Base-by-base conservation (phyloP, 495 filamentous ascomycete species). In the Cercophora newfieldiana region DNA sequence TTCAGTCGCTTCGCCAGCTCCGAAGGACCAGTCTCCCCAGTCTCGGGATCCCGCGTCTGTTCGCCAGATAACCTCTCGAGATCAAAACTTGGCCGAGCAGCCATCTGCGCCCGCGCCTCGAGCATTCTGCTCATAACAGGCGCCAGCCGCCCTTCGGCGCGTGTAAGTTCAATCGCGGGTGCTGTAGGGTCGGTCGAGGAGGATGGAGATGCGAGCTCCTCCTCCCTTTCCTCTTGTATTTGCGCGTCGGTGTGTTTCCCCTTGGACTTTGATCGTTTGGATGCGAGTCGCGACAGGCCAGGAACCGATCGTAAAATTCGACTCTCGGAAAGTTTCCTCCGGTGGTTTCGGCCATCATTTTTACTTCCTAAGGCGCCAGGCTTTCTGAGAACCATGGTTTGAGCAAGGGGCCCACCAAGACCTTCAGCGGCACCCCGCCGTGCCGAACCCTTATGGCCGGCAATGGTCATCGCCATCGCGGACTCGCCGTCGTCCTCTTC, bases 101-200 rank as follows among this genome's bases (percentile, higher is more conserved):
- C 80, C 71, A 94, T 83, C 48, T 89, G 82, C 33, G 87, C 89
- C 67, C 88, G 85, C n/a, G 92, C 92, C 74, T 94, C 89, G 7
- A 96, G 79, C 87, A 94, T 94, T 48, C 89, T 83, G 73, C 90
- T 92, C 81, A 96, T 87, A 37, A 93, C 82, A 0, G 91, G 91
- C n/a, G 88, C 88, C 65, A 81, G 71, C 24, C 74, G 72, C 29
- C 69, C 72, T 59, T 77, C 75, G n/a, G 67, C 66, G 24, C 75
- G 69, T 18, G 75, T 69, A 56, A 74, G 37, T 58, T 78, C 74
- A 63, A 77, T 75, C 53, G 63, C 68, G 18, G 66, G 74, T 19
- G 64, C 69, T 14, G 21, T 12, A 50, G 48, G 57, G 61, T 68
- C 61, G n/a, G 59, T 47, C 7, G 61, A 21, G 18, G 24, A 21